Conservation (phyloP, 768 basidiomycete genomes). For the Gloeostereum incarnatum region DNA sequence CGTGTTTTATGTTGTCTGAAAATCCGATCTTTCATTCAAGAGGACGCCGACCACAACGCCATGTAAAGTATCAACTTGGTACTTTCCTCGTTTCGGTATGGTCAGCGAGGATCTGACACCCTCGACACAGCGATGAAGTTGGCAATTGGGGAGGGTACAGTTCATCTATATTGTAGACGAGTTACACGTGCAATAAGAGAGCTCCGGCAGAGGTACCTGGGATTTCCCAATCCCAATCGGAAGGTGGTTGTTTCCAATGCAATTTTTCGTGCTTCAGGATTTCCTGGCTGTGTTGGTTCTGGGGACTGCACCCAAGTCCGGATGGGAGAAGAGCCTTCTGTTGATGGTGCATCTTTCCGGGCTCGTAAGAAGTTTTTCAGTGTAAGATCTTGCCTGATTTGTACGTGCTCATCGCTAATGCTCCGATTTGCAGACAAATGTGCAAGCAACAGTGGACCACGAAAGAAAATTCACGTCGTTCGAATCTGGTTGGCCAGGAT, state of each 20-base stretch:
- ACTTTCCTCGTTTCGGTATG: conserved; percentile 13
- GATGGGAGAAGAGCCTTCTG: neutral
- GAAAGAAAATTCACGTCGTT: conserved; percentile 11
- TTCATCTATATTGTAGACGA: conserved; percentile 12
- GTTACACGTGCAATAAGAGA: conserved; percentile 6
- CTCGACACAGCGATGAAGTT: conserved; percentile 8
- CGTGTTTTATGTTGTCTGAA: conserved; percentile 3
- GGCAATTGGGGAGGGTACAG: conserved; percentile 13
- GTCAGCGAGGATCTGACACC: conserved; percentile 8
- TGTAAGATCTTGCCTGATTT: neutral
- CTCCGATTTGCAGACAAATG: conserved; percentile 6
- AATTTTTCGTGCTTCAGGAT: conserved; percentile 5
- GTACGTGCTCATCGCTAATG: neutral
- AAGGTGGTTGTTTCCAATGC: neutral
- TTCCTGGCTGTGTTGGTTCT: conserved; percentile 8
- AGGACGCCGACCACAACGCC: conserved; percentile 11
- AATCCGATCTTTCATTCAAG: conserved; percentile 12
- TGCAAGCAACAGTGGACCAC: conserved; percentile 14
- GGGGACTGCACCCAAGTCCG: conserved; percentile 8
- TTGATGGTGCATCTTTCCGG: conserved; percentile 4
- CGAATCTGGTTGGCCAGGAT: conserved; percentile 15
- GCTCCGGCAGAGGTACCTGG: neutral
- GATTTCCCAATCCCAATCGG: neutral
- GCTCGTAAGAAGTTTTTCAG: conserved; percentile 5
- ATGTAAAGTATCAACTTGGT: conserved; percentile 12